Evolutionary conservation across 164 flowering plant species (phyloP), one percentile per base, ranked within the genome.

Genomic region (Aristolochia contorta): DNA sequence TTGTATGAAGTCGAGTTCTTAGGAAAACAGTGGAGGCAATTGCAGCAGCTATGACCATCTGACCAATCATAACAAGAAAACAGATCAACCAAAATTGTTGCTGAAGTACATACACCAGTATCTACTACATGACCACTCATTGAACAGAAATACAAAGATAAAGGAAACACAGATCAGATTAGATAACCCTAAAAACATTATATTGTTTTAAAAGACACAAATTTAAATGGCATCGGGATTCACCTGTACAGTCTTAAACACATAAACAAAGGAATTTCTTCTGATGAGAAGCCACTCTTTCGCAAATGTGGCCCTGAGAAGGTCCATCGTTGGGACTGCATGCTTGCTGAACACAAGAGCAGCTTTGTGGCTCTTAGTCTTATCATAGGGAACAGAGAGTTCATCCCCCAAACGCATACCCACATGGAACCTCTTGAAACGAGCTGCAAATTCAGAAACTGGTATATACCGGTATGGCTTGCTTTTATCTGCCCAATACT

Each of bases 211-310:
- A 27, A 27, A 27, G 12, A 37, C 3, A 37, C 7, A 37, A 10
- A 0, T 37, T 37, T 8, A 37, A 7, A 20, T 12, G 47, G 4
- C 15, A 41, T 19, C 21, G 16, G n/a, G 4, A 18, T 41, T 4
- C 24, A 66, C 69, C 69, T 66, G 69, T 16, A 85, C 82, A 0
- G 89, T 79, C 80, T 84, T 94, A 80, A 82, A 86, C n/a, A 89
- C 67, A 51, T 87, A 94, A n/a, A 94, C 72, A 51, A 89, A 85
- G 0, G 96, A 72, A 61, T 94, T 91, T 24, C 96, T 60, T 66
- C 80, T 80, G 61, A 89, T 76, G 23, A 94, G 68, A 4, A 94
- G 79, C 91, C 87, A 81, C 64, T 94, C 99, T 58, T 82, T 94
- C 64, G 74, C 89, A 57, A 80, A 87, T 54, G 79, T 77, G 19